Evolutionary conservation across 1,284 basidiomycete genomes (phyloP).

Genomic region (Kalmanozyma brasiliensis): DNA sequence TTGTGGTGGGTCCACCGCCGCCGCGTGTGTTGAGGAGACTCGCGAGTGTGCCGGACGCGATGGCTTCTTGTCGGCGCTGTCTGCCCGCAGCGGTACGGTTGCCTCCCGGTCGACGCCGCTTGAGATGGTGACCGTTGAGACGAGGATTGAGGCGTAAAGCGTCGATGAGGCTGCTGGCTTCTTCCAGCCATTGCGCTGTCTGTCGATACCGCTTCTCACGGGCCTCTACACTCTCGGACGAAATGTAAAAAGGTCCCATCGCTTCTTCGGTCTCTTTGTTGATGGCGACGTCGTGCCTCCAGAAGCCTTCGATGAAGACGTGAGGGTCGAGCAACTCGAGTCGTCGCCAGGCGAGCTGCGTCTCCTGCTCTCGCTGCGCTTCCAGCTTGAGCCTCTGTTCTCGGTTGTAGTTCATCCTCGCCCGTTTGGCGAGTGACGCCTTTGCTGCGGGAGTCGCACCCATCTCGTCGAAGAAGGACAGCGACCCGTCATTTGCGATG

Average conservation of each 20-base stretch:
- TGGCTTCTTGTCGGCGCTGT: conserved; percentile 5
- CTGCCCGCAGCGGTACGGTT: conserved; percentile 8
- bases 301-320: conserved; percentile 59
- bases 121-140: conserved; percentile 26
- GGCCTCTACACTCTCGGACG: conserved; percentile 15
- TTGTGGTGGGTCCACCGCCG: conserved; percentile 55
- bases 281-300: conserved; percentile 56
- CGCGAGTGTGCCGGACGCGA: conserved; percentile 7
- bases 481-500: conserved; percentile 13
- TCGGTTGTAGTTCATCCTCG: conserved; percentile 37
- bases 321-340: conserved; percentile 52
- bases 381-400: conserved; percentile 52
- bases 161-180: conserved; percentile 86
- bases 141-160: conserved; percentile 81
- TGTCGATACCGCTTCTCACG: conserved; percentile 60
- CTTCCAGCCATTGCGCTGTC: conserved; percentile 77
- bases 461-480: conserved; percentile 60
- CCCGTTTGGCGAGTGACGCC: conserved; percentile 24
- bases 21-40: conserved; percentile 20
- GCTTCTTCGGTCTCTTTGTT: conserved; percentile 32
- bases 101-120: conserved; percentile 19
- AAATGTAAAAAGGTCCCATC: conserved; percentile 16
- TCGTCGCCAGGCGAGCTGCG: conserved; percentile 51
- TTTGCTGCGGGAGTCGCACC: conserved; percentile 7
- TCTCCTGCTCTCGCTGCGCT: conserved; percentile 61